Conservation (phyloP, 2,329 filamentous ascomycete genomes). For the Seiridium cupressi region DNA sequence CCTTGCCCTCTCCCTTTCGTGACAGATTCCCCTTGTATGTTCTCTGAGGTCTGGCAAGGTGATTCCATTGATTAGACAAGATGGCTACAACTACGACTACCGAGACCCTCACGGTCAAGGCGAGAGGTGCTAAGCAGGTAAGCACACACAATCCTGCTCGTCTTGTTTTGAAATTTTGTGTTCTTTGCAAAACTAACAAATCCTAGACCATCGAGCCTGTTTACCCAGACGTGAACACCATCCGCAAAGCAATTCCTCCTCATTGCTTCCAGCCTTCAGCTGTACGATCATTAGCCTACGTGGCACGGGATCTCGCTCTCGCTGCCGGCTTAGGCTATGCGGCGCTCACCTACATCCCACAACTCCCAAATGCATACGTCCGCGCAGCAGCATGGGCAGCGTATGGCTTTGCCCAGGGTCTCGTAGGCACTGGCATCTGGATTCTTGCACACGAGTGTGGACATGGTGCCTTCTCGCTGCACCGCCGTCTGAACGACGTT, state of each 20-base stretch:
- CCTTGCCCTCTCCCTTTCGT: not conserved
- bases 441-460: slow-evolving; percentile 71
- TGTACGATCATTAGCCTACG: slow-evolving; percentile 50
- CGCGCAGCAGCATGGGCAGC: slow-evolving; percentile 50
- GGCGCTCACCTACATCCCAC: slow-evolving; percentile 53
- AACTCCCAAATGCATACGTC: slow-evolving; percentile 40
- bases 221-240: slow-evolving; percentile 47
- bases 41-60: not conserved
- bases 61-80: not conserved
- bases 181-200: too few relatives aligned
- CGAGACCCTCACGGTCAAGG: slow-evolving; percentile 1
- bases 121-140: slow-evolving; percentile 6
- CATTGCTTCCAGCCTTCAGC: slow-evolving; percentile 61
- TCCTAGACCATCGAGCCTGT: slow-evolving; percentile 7
- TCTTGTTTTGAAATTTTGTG: too few relatives aligned
- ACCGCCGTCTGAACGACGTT: slow-evolving; percentile 55
- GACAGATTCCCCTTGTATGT: not conserved
- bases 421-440: slow-evolving; percentile 68
- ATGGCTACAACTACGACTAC: slow-evolving; percentile 3
- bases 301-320: slow-evolving; percentile 54
- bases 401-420: slow-evolving; percentile 65
- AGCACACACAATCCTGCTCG: not conserved
- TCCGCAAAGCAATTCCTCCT: slow-evolving; percentile 53
- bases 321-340: slow-evolving; percentile 46
- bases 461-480: slow-evolving; percentile 64